Evolutionary conservation across 768 basidiomycete genomes (phyloP).

Genomic region (Phlebiopsis flavidoalba): DNA sequence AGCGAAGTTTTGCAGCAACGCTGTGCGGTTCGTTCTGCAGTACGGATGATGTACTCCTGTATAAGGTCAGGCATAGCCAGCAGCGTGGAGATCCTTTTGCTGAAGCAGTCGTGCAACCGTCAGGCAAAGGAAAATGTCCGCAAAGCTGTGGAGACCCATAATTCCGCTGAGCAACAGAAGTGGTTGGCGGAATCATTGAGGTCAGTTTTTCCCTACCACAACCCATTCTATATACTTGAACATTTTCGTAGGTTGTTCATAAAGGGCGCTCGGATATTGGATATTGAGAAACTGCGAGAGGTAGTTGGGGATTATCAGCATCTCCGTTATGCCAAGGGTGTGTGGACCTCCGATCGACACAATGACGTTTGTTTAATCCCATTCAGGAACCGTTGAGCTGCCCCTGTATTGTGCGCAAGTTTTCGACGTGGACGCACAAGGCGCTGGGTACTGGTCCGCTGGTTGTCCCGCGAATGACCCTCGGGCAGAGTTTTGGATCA

Average conservation of each 20-base stretch:
- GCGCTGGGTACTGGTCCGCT: constrained; percentile 71
- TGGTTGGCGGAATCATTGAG: constrained; percentile 83
- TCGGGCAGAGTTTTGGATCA: constrained; percentile 49
- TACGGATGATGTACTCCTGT: constrained; percentile 95
- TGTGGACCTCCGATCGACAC: constrained; percentile 9
- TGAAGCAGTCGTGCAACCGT: neutral
- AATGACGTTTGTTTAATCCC: neutral
- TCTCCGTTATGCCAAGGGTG: constrained; percentile 79
- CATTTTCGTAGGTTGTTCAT: constrained; percentile 62
- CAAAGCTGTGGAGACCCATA: constrained; percentile 79
- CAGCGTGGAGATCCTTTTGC: no score
- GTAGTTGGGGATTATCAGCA: constrained; percentile 87
- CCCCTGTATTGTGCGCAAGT: constrained; percentile 79
- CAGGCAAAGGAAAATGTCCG: constrained; percentile 93
- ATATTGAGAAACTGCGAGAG: constrained; percentile 80
- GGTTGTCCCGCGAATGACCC: constrained; percentile 48
- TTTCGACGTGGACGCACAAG: constrained; percentile 71
- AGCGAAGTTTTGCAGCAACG: constrained; percentile 91
- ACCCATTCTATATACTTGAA: neutral
- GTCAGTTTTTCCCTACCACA: constrained; percentile 35
- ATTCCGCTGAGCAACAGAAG: constrained; percentile 68
- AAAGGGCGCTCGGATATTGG: constrained; percentile 82
- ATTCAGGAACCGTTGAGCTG: constrained; percentile 74
- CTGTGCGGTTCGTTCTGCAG: constrained; percentile 98
- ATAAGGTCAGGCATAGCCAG: constrained; percentile 56